Evolutionary conservation across 345 rosid species (phyloP).

Genomic region (Eucalyptus tenuipes): DNA sequence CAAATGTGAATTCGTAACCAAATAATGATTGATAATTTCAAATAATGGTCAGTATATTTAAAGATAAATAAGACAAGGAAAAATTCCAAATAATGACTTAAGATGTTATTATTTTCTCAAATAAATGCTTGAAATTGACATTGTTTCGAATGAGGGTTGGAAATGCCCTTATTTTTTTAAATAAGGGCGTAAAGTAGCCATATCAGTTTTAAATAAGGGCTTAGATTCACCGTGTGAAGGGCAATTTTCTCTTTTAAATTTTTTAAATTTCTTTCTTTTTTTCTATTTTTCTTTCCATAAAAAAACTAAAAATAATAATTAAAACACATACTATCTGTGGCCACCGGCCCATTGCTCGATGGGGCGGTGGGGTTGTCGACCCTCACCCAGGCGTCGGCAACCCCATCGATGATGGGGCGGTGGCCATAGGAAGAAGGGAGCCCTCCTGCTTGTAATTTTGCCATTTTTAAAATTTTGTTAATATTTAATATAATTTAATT

Average conservation of each 20-base stretch:
- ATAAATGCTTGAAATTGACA: rapidly evolving
- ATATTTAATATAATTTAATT: too few relatives aligned
- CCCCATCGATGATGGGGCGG: rapidly evolving
- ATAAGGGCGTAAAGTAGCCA: rapidly evolving
- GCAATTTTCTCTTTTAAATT: too few relatives aligned
- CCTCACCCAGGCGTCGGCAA: rapidly evolving
- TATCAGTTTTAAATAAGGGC: rapidly evolving
- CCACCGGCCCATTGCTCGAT: rapidly evolving
- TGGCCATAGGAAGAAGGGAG: too few relatives aligned
- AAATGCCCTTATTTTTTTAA: rapidly evolving
- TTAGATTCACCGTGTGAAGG: rapidly evolving
- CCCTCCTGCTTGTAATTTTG: rapidly evolving
- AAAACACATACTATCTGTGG: too few relatives aligned
- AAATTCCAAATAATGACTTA: too few relatives aligned
- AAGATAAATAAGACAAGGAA: neutral
- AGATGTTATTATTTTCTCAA: too few relatives aligned
- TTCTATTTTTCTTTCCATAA: too few relatives aligned
- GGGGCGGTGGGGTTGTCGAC: rapidly evolving
- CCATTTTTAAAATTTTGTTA: rapidly evolving
- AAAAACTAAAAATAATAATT: too few relatives aligned
- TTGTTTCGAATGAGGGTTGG: rapidly evolving
- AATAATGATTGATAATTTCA: neutral
- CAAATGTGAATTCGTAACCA: neutral
- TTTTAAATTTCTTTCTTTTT: too few relatives aligned
- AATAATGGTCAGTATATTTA: neutral